Base-by-base conservation (phyloP, 371 early-diverging fungal genomes). In the Phascolomyces articulosus region DNA sequence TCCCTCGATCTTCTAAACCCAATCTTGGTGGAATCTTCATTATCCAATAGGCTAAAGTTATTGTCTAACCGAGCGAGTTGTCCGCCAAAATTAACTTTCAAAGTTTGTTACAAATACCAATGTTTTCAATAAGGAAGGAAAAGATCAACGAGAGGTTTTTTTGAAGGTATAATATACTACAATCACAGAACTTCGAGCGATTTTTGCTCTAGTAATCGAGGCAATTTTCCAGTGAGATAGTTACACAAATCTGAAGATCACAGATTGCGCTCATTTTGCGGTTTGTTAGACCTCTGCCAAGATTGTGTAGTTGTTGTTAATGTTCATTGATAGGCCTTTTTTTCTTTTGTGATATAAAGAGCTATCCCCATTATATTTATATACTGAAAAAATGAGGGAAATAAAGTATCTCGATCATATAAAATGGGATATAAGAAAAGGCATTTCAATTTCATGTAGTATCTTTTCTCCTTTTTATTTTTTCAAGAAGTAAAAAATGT, bases 241-340 rank as follows among this genome's bases (percentile, higher is more conserved):
- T 62, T 49, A 53, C 53, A 62, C 62, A 47, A 15, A 49, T 51
- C 26, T 3, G 38, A 29, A 40, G 40, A 38, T 55, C 53, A 44
- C 44, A 26, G 21, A 40, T 49, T 64, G 64, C 29, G 64, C 57
- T 31, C 47, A 58, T 64, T 64, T 57, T 64, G 64, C 64, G 40
- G 64, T 64, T 64, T 64, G 64, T 51, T 40, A 26, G 57, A 11
- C 23, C 20, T 13, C 16, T 59, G 41, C 62, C 27, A 62, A 40
- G 55, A 38, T 26, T 44, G 47, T 2, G 11, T 11, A 34, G 34
- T 11, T 34, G 11, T 34, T 11, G 9, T 34, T 34, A 34, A 59
- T 41, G 40, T 10, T 2, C 9, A 54, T 20, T 62, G 63, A 62
- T 62, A 62, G 63, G 55, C 40, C 27, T 62, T 62, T 62, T 62